Evolutionary conservation across 2,329 filamentous ascomycete species (phyloP).

Genomic region (Fusarium pseudocircinatum): DNA sequence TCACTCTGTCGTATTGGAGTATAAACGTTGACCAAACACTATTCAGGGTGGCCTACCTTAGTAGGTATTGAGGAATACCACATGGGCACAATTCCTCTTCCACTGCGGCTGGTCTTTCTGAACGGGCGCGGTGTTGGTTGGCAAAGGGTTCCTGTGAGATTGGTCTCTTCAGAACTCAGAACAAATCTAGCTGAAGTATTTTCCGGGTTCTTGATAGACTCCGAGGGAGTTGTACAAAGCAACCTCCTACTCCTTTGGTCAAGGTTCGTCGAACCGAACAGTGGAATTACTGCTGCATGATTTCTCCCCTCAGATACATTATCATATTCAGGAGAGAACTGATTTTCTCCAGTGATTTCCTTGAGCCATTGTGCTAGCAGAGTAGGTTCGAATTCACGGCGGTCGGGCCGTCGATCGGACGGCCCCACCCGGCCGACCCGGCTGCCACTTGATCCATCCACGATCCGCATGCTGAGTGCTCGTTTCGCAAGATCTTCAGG

Average conservation of each 20-base stretch:
- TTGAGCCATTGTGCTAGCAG: neutral
- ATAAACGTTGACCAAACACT: constrained; percentile 1
- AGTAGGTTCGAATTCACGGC: constrained; percentile 6
- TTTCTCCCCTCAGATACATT: neutral
- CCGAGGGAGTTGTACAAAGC: constrained; percentile 4
- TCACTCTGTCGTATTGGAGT: neutral
- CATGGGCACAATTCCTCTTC: neutral
- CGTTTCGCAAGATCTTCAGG: neutral
- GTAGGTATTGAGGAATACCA: neutral
- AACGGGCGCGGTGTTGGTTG: neutral
- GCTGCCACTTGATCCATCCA: neutral
- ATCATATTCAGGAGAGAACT: neutral
- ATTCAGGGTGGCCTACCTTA: neutral
- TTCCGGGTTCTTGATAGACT: constrained; percentile 24
- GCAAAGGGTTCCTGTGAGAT: neutral
- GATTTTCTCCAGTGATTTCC: neutral
- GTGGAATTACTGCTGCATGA: neutral
- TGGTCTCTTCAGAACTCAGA: neutral
- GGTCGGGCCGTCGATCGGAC: constrained; percentile 26
- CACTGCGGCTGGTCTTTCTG: neutral
- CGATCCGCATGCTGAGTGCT: neutral
- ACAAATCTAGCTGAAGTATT: neutral
- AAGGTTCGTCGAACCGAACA: neutral
- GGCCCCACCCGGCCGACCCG: constrained; percentile 31
- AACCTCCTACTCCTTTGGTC: neutral